phyloP scores from a whole-genome alignment of 805 yeast genomes.

The Monosporozyma siamensis region DNA sequence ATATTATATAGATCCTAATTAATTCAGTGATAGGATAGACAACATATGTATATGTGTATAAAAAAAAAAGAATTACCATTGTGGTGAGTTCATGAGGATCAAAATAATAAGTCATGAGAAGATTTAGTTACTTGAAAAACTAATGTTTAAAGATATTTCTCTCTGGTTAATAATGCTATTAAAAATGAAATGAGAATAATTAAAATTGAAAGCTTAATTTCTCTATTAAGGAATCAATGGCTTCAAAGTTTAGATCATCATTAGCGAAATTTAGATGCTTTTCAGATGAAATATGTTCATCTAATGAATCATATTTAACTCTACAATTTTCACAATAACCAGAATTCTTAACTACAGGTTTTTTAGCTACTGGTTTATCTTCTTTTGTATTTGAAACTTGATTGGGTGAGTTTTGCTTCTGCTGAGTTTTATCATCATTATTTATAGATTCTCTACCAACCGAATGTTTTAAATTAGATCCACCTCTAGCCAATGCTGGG shows the following conservation, averaged over 20 bases:
- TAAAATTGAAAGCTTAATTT: conserved; percentile 28
- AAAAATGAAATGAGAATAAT: too few species aligned
- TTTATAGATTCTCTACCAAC: neutral
- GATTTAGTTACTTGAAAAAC: too few species aligned
- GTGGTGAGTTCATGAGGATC: too few species aligned
- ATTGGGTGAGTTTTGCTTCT: neutral
- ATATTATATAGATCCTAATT: too few species aligned
- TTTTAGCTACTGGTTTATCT: conserved; percentile 2
- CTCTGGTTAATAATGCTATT: too few species aligned
- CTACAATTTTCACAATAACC: conserved; percentile 95
- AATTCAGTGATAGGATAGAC: too few species aligned
- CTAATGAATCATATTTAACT: conserved; percentile 69
- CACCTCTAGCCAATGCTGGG: neutral
- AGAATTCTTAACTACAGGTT: conserved; percentile 30
- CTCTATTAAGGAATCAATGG: conserved; percentile 64
- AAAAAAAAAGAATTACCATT: too few species aligned
- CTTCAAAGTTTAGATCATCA: conserved; percentile 59
- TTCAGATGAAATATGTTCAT: conserved; percentile 58
- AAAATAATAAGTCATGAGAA: too few species aligned
- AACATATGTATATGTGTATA: too few species aligned
- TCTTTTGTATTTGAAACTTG: neutral
- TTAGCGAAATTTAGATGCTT: conserved; percentile 74
- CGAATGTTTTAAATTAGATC: conserved; percentile 1
- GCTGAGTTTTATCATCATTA: neutral
- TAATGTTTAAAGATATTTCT: too few species aligned